Conservation (phyloP, 352 stramenopile genomes). For the Phytopythium sindhum region DNA sequence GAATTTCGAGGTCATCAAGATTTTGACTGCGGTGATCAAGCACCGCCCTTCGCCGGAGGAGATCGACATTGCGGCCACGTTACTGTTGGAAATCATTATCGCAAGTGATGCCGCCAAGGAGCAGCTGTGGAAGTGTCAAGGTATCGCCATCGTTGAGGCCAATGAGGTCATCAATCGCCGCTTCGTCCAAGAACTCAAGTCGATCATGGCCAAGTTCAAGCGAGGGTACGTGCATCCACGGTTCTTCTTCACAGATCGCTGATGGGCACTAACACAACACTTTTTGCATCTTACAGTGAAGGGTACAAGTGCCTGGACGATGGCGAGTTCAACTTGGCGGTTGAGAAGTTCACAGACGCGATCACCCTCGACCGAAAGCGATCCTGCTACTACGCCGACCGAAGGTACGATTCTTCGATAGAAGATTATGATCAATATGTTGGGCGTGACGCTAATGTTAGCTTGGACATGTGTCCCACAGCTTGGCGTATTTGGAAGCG, state of each 20-base stretch:
- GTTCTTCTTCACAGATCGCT: not conserved
- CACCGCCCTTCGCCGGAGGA: slow-evolving; percentile 36
- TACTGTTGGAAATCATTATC: slow-evolving; percentile 45
- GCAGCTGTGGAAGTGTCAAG: slow-evolving; percentile 34
- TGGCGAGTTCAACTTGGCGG: slow-evolving; percentile 85
- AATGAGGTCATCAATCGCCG: slow-evolving; percentile 40
- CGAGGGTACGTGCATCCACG: slow-evolving; percentile 10
- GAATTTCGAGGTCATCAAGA: slow-evolving; percentile 39
- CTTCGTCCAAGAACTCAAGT: slow-evolving; percentile 59
- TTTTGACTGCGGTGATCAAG: slow-evolving; percentile 42
- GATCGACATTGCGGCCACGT: slow-evolving; percentile 43
- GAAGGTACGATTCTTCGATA: slow-evolving; percentile 35
- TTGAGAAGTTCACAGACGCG: slow-evolving; percentile 92
- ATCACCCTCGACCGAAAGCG: slow-evolving; percentile 86
- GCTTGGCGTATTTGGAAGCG: slow-evolving; percentile 65
- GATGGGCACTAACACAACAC: not conserved
- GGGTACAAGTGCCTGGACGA: slow-evolving; percentile 90
- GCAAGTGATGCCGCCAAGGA: slow-evolving; percentile 39
- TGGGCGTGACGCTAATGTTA: not conserved
- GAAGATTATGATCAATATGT: not conserved
- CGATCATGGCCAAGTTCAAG: slow-evolving; percentile 60
- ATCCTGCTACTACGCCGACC: slow-evolving; percentile 91
- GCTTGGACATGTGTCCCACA: slow-evolving; percentile 11
- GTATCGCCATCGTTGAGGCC: slow-evolving; percentile 36
- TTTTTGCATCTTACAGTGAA: slow-evolving; percentile 40